Evolutionary conservation across 2,329 filamentous ascomycete species (phyloP).

Genomic region (Curvularia eragrostidis): DNA sequence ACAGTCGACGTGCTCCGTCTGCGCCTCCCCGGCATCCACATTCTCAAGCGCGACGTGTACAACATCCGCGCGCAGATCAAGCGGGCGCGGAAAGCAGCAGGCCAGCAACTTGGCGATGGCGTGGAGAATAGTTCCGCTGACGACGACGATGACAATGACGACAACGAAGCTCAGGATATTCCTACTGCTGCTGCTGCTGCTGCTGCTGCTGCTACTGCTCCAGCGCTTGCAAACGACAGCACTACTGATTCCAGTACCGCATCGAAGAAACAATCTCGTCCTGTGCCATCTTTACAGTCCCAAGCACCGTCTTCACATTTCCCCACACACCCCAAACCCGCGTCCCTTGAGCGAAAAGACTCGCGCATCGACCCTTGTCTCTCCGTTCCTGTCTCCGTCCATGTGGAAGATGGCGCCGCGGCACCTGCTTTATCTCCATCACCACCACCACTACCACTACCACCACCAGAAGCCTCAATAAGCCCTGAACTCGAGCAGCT

Average conservation of each 20-base stretch:
- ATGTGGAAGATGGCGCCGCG: too few relatives aligned
- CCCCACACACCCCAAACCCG: too few relatives aligned
- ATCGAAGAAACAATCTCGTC: not conserved
- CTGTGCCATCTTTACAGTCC: too few relatives aligned
- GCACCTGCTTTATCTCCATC: constrained; percentile 6
- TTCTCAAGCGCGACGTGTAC: constrained; percentile 48
- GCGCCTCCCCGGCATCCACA: constrained; percentile 41
- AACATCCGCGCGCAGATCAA: constrained; percentile 47
- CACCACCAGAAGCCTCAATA: too few relatives aligned
- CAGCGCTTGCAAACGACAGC: not conserved
- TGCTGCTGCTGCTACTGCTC: not conserved
- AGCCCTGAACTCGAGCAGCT: constrained; percentile 28
- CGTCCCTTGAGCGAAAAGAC: not conserved
- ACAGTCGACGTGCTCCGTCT: constrained; percentile 42
- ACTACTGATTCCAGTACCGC: not conserved
- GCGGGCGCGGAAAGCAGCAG: constrained; percentile 38
- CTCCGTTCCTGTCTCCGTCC: too few relatives aligned
- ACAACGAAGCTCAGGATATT: constrained; percentile 13
- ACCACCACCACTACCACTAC: not conserved
- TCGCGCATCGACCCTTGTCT: constrained; percentile 32
- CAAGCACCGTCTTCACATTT: too few relatives aligned
- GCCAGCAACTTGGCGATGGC: constrained; percentile 34
- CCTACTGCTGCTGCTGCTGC: not conserved
- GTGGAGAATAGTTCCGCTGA: constrained; percentile 24
- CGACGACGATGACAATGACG: not conserved